phyloP scores from a whole-genome alignment of 352 stramenopile genomes.

The Phytophthora fragariae region DNA sequence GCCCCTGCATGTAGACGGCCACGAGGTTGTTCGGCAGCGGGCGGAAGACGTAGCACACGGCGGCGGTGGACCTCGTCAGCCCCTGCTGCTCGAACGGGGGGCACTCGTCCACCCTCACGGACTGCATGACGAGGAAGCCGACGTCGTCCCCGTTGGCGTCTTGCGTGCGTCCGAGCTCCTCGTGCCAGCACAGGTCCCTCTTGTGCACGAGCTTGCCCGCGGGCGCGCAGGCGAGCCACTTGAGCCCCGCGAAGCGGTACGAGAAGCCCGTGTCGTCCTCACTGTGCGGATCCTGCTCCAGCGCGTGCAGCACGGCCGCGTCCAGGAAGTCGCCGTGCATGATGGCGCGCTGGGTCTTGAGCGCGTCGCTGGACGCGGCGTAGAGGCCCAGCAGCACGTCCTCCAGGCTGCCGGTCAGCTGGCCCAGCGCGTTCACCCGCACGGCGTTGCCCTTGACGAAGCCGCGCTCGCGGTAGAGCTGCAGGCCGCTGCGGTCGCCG shows the following conservation, averaged over 20 bases:
- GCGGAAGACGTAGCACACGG: conserved; percentile 75
- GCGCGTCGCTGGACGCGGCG: conserved; percentile 46
- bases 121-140: conserved; percentile 73
- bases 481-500: conserved; percentile 56
- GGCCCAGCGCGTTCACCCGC: conserved; percentile 60
- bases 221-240: conserved; percentile 61
- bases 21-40: conserved; percentile 56
- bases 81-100: conserved; percentile 66
- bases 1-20: conserved; percentile 71
- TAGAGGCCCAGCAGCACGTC: conserved; percentile 73
- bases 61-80: conserved; percentile 56
- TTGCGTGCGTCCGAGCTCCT: conserved; percentile 61
- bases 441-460: conserved; percentile 58
- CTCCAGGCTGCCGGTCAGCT: conserved; percentile 58
- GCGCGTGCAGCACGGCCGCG: conserved; percentile 60
- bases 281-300: conserved; percentile 59
- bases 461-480: conserved; percentile 67
- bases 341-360: conserved; percentile 73
- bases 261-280: conserved; percentile 63
- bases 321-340: conserved; percentile 70
- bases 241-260: conserved; percentile 65
- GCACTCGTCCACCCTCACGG: conserved; percentile 56
- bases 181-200: conserved; percentile 71
- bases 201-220: conserved; percentile 69
- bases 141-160: conserved; percentile 60